A percentile compares a stretch with the other conserved stretches of the same genome.
Evolutionary conservation across 2,329 filamentous ascomycete species (phyloP).

Genomic region (Pyricularia pennisetigena): DNA sequence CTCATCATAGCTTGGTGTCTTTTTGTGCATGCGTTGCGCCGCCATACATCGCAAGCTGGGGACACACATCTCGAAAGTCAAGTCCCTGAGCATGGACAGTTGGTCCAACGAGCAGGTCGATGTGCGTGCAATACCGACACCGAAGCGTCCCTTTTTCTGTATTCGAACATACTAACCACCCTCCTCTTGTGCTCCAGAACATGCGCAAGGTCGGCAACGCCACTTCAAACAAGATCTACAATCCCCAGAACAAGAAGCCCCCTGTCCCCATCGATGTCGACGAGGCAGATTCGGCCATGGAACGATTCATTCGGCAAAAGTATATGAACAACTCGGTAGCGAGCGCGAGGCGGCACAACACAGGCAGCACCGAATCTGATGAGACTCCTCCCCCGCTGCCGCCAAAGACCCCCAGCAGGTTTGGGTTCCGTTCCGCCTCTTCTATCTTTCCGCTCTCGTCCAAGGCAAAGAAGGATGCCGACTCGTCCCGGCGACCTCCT

Average conservation of each 20-base stretch:
- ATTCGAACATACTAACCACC: neutral
- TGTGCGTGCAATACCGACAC: constrained; percentile 40
- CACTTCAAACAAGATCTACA: constrained; percentile 80
- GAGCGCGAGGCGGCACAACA: constrained; percentile 24
- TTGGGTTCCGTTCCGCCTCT: constrained; percentile 48
- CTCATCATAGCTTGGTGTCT: constrained; percentile 69
- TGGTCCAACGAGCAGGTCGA: constrained; percentile 96
- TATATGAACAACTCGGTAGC: constrained; percentile 54
- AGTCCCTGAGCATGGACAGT: constrained; percentile 96
- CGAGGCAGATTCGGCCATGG: constrained; percentile 89
- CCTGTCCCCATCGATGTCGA: constrained; percentile 84
- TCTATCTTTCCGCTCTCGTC: constrained; percentile 58
- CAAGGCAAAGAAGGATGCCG: constrained; percentile 46
- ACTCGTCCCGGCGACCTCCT: constrained; percentile 18
- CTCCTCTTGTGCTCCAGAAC: constrained; percentile 41
- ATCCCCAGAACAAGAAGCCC: constrained; percentile 72
- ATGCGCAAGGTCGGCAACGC: constrained; percentile 91
- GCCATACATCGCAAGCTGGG: constrained; percentile 92
- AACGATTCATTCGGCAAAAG: constrained; percentile 89
- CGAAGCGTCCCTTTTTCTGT: neutral
- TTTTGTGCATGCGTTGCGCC: constrained; percentile 96
- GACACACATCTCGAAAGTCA: constrained; percentile 97
- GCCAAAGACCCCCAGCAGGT: constrained; percentile 54
- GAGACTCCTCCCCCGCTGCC: constrained; percentile 53
- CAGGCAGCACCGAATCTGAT: constrained; percentile 40